Base-by-base conservation (phyloP, 768 basidiomycete genomes). In the Trametes cinnabarina region DNA sequence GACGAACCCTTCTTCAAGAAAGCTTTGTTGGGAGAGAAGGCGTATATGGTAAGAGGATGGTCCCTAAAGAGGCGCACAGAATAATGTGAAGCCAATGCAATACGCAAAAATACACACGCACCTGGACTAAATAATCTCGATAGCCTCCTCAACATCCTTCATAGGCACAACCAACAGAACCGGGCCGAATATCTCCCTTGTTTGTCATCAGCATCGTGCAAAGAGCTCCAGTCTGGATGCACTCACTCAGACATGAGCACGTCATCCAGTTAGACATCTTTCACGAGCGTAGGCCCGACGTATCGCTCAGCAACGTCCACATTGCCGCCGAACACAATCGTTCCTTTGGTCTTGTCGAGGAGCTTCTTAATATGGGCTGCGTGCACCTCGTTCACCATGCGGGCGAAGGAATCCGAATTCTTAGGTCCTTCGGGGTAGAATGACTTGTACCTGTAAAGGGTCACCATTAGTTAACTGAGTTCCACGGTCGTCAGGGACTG, bases 141-240 rank as follows among this genome's bases (percentile, higher is more conserved):
- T 83, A 4, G 85, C 91, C 32, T 81, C 84, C 25, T 90, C 86
- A 14, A 88, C 47, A 52, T 78, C 66, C 9, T 86, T 81, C 22
- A 92, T 83, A 0, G 84, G 79, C 2, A 93, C 73, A 35, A 94
- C 76, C 3, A 88, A 86, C 22, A 94, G 73, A 17, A 94, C 60
- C 9, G 91, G 90, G 0, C 91, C 92, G 63, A 94, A 93, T 39
- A 92, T 76, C 65, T 94, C 92, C 58, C 89, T 90, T 61, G 0
- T 40, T 15, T 15, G 3, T 25, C 20, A 14, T 19, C 20, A 17
- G 9, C 14, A 7, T 11, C 26, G n/a, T n/a, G n/a, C n/a, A n/a
- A n/a, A n/a, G n/a, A n/a, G n/a, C n/a, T n/a, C n/a, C n/a, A n/a
- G n/a, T n/a, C n/a, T n/a, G n/a, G n/a, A n/a, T 3, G 4, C 25